Percentiles rank a stretch among this genome's conserved stretches.
These are phyloP conservation scores for Stachybotrys chlorohalonatus DNA, from an alignment of 2,329 filamentous ascomycete genomes.

Conservation along the genomic window DNA sequence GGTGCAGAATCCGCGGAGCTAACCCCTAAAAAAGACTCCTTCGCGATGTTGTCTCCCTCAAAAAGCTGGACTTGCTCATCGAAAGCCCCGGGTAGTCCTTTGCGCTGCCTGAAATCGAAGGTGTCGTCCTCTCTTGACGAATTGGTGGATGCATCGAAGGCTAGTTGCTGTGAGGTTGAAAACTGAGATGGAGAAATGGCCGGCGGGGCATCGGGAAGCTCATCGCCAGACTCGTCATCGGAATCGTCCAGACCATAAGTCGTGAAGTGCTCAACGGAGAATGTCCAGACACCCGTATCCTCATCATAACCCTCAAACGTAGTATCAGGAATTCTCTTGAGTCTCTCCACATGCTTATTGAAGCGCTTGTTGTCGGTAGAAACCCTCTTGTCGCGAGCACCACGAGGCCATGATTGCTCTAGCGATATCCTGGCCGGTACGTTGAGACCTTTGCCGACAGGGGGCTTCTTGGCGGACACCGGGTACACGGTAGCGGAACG, in stretches of 20 bases:
- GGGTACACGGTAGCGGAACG: conserved; percentile 86
- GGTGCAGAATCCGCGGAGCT: conserved; percentile 77
- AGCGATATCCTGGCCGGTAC: conserved; percentile 82
- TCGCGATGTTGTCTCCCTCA: conserved; percentile 45
- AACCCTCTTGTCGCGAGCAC: conserved; percentile 45
- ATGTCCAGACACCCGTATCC: conserved; percentile 79
- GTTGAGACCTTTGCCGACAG: conserved; percentile 80
- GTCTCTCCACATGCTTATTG: conserved; percentile 72
- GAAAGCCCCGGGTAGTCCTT: conserved; percentile 70
- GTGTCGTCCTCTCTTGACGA: conserved; percentile 43
- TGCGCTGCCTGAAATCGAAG: conserved; percentile 44
- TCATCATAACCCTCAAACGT: conserved; percentile 73
- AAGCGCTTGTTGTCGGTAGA: conserved; percentile 52
- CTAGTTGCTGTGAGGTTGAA: conserved; percentile 7
- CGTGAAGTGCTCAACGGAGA: conserved; percentile 92
- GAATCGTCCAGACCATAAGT: conserved; percentile 83
- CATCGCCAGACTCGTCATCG: conserved; percentile 60
- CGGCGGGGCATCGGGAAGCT: conserved; percentile 20
- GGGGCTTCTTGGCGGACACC: conserved; percentile 66
- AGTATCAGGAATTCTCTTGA: conserved; percentile 72
- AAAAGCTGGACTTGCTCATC: conserved; percentile 47
- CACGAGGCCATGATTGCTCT: conserved; percentile 85
- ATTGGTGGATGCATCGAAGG: conserved; percentile 11
- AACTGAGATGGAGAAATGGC: conserved; percentile 10
- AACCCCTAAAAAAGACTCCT: conserved; percentile 85